Evolutionary conservation across 1,284 basidiomycete genomes (phyloP), one percentile per base, ranked within the genome.

Genomic region (Fomitopsis schrenkii): DNA sequence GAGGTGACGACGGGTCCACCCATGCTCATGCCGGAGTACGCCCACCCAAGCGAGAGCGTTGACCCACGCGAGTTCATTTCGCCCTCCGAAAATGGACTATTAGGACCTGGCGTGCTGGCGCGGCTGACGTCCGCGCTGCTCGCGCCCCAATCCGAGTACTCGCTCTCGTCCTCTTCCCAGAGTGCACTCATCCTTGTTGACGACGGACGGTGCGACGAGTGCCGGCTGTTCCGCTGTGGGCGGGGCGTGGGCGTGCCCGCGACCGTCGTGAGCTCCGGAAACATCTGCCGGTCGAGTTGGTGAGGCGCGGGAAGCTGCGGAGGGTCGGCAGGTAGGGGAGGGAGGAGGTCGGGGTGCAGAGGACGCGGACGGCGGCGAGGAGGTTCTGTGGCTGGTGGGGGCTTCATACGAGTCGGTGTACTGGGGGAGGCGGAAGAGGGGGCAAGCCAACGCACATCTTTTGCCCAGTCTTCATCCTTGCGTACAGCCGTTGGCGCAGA

Each of bases 361-460:
- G 60, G 63, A 59, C 61, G 62, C 19, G 65, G 52, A 42, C 38
- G 61, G 61, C 62, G 64, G 60, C 65, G 66, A 6, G 68, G 59
- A 30, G 69, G 64, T 28, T 64, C 57, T 10, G 52, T 12, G n/a
- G 14, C 2, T 12, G 12, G 28, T 2, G 38, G 5, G 4, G 59
- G 33, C 35, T 55, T 46, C 19, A 17, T 15, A 8, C 14, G 69
- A 58, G 38, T 58, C 8, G 52, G 65, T 3, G 69, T 65, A 26
- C 71, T 66, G 14, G 68, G 68, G 7, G 71, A 64, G 19, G 72
- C 66, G 12, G 73, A 69, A 15, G 79, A 75, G 8, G 79, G 73
- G 10, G 80, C 80, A 36, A 88, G 80, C 84, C 84, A 87, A 45
- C 84, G 79, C 19, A 87, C 84, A 62, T 89, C 87, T 67, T 80